Conservation (phyloP, 805 yeast genomes). For the Wickerhamomyces alni region DNA sequence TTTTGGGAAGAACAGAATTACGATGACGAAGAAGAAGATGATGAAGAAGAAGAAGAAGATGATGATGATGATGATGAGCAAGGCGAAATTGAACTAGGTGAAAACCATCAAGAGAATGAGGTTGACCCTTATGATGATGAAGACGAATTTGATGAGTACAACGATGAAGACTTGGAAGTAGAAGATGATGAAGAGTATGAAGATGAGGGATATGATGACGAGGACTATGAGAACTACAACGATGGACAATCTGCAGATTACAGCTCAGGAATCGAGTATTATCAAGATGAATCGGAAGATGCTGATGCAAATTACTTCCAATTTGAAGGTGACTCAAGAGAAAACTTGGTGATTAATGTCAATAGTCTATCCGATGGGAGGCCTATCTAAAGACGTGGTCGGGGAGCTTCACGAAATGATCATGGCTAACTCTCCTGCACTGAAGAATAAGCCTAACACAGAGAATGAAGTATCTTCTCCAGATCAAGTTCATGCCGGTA, state of each 20-base stretch:
- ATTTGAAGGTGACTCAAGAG: no score
- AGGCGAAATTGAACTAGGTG: conserved; percentile 4
- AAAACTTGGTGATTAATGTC: no score
- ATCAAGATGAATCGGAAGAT: no score
- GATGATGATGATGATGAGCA: conserved; percentile 13
- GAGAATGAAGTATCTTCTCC: no score
- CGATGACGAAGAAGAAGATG: conserved; percentile 5
- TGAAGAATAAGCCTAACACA: not conserved
- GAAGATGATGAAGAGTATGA: conserved; percentile 15
- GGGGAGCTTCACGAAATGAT: conserved; percentile 11
- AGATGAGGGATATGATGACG: conserved; percentile 11
- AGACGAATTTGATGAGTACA: conserved; percentile 22
- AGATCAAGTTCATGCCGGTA: conserved; percentile 4
- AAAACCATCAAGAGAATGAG: conserved; percentile 8
- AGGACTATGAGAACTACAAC: conserved; percentile 10
- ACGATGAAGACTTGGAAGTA: conserved; percentile 21
- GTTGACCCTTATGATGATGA: conserved; percentile 22
- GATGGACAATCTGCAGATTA: no score
- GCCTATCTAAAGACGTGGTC: conserved; percentile 4
- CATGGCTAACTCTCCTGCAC: conserved; percentile 7
- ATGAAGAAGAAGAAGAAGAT: conserved; percentile 10
- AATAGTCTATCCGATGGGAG: conserved; percentile 10
- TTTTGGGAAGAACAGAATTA: conserved; percentile 2
- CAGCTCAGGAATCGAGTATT: no score
- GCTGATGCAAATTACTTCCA: no score